Conservation (phyloP, 805 yeast genomes). For the Geotrichum ghanense region DNA sequence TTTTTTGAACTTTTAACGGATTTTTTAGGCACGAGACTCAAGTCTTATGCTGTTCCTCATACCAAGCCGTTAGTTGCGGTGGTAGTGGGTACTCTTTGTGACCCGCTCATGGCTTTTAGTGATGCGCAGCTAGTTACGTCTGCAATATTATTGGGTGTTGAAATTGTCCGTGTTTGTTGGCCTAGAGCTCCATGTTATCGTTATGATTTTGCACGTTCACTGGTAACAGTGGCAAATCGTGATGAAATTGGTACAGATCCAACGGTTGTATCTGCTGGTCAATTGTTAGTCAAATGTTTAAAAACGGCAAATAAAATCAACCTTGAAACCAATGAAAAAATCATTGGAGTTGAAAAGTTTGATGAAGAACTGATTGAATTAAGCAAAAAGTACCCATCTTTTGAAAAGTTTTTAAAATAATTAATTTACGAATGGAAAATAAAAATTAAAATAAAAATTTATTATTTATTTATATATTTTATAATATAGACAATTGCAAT, state of each 20-base stretch:
- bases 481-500: too few species aligned
- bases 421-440: too few species aligned
- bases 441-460: too few species aligned
- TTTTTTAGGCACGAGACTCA: slow-evolving; percentile 10
- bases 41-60: slow-evolving; percentile 16
- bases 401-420: neutral
- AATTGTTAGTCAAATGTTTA: neutral
- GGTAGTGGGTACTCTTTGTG: slow-evolving; percentile 17
- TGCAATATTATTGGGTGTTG: slow-evolving; percentile 10
- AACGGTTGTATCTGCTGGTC: neutral
- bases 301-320: neutral
- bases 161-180: slow-evolving; percentile 14
- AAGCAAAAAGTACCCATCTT: neutral
- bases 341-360: neutral
- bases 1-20: slow-evolving; percentile 10
- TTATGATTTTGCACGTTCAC: slow-evolving; percentile 19
- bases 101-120: slow-evolving; percentile 20
- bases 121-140: slow-evolving; percentile 12
- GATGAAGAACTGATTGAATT: neutral
- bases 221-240: slow-evolving; percentile 13
- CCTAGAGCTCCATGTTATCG: slow-evolving; percentile 19
- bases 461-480: too few species aligned
- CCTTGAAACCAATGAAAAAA: neutral
- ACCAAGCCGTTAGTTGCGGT: slow-evolving; percentile 14
- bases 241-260: slow-evolving; percentile 5